Evolutionary conservation across 495 filamentous ascomycete genomes (phyloP), one percentile per base, ranked within the genome.

Genomic region (Arthonia radiata): DNA sequence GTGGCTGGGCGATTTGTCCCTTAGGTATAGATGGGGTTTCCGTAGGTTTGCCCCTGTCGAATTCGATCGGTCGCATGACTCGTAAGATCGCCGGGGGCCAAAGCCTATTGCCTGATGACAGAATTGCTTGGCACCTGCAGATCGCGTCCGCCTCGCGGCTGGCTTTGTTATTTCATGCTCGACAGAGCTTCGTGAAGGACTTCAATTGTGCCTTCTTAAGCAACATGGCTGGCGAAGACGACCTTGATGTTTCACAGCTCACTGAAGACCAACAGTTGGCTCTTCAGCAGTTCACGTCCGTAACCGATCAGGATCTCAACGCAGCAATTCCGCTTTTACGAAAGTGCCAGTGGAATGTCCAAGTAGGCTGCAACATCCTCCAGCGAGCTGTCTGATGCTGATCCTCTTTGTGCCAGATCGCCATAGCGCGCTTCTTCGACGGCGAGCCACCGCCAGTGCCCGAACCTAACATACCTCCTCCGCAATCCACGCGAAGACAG

Each of bases 351-450:
- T 97, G 89, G 89, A 94, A 94, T 46, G 75, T 92, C 8, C 67
- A 91, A 60, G 79, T 86, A 37, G 3, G 57, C 42, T 23, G 23
- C 28, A 28, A n/a, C n/a, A n/a, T n/a, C n/a, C n/a, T n/a, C n/a
- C n/a, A n/a, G n/a, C n/a, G n/a, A n/a, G n/a, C n/a, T n/a, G n/a
- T n/a, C n/a, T n/a, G n/a, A n/a, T 27, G 17, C 11, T 24, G 12
- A 5, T 29, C 15, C 13, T 13, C 18, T 16, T 13, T 17, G 10
- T 14, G 12, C 7, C 43, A 97, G 73, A 89, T 94, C 34, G 86
- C 86, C 17, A 76, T 97, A 27, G 62, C 86, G 26, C 83, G 83
- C 40, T 94, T 94, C 64, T 97, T 93, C 43, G 86, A 94, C 44
- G 86, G 89, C 27, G 89, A 94, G 49, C 65, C 71, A 3, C 63